Evolutionary conservation across 73 alveolate species (phyloP).

Genomic region (Paramecium tetraurelia): DNA sequence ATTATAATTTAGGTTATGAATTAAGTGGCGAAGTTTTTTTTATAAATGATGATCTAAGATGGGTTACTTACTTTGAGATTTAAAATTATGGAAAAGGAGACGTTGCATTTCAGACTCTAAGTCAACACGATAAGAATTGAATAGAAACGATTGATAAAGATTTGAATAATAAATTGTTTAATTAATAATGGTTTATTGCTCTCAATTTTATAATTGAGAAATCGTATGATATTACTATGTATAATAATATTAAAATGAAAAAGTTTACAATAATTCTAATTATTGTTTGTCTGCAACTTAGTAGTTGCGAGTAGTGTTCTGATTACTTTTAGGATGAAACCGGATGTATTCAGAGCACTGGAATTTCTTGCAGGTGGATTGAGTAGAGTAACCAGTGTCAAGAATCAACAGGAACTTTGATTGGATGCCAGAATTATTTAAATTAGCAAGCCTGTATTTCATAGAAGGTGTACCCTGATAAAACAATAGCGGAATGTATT

Average conservation of each 20-base stretch:
- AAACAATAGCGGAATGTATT: slow-evolving; percentile 1
- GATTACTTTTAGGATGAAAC: neutral
- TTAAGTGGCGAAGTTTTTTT: neutral
- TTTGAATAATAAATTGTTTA: neutral
- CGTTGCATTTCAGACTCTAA: neutral
- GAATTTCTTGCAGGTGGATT: slow-evolving; percentile 13
- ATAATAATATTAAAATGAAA: neutral
- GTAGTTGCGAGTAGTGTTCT: neutral
- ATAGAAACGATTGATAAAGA: neutral
- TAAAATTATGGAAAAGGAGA: neutral
- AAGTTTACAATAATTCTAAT: neutral
- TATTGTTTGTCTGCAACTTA: neutral
- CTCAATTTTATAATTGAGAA: neutral
- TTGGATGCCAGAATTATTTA: neutral
- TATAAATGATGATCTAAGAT: no score
- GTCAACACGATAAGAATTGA: neutral
- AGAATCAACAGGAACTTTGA: neutral
- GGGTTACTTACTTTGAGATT: neutral
- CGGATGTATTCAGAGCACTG: neutral
- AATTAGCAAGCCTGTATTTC: neutral
- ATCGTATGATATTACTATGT: neutral
- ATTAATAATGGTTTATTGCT: neutral
- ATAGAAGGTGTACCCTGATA: neutral
- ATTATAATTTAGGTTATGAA: neutral
- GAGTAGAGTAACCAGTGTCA: neutral